Percentiles rank a stretch among this genome's conserved stretches.
Evolutionary conservation across 2,329 filamentous ascomycete species (phyloP).

Genomic region (Blastomyces percursus): DNA sequence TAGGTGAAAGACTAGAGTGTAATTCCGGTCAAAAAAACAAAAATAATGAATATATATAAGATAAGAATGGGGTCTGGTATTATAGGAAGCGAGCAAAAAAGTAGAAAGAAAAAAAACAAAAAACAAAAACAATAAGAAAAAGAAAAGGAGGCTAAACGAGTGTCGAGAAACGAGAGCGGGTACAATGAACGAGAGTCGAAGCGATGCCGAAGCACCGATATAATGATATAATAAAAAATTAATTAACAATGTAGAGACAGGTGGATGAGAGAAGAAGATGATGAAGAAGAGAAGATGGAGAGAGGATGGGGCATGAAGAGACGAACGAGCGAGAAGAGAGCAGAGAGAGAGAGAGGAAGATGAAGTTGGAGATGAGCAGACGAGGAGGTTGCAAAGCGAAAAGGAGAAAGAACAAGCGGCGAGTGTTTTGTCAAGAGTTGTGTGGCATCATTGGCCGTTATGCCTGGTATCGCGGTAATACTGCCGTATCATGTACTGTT

Average conservation of each 20-base stretch:
- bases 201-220: constrained; percentile 2
- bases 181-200: constrained; percentile 4
- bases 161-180: constrained; percentile 12
- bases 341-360: neutral
- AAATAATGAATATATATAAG: neutral
- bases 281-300: neutral
- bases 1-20: constrained; percentile 31
- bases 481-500: neutral
- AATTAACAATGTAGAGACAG: constrained; percentile 7
- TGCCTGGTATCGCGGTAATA: neutral
- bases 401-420: neutral
- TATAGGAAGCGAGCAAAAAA: neutral
- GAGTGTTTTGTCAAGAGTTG: neutral
- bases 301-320: neutral
- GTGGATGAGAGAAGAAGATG: constrained; percentile 2
- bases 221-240: constrained; percentile 7
- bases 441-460: neutral
- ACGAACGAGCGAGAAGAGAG: neutral
- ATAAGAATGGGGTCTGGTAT: neutral
- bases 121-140: constrained; percentile 17
- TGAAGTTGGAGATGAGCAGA: neutral
- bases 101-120: constrained; percentile 4
- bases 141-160: constrained; percentile 14
- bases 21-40: neutral
- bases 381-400: neutral